Conservation (phyloP, 1,139 yeast genomes). For the Saccharomyces pastorianus region DNA sequence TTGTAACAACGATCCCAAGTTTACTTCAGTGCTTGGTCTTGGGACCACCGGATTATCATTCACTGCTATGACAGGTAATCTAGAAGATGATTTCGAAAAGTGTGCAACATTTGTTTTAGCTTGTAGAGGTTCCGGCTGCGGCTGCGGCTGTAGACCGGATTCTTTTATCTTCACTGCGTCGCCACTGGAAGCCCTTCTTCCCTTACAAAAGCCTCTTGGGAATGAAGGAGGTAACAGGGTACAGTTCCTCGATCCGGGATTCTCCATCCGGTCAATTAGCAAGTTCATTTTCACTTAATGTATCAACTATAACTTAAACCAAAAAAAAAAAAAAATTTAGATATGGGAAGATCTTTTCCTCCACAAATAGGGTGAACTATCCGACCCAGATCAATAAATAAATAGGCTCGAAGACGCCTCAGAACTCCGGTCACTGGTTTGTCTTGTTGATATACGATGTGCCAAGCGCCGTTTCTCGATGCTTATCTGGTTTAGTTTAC, state of each 20-base stretch:
- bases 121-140: background rate
- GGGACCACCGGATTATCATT: slow-evolving; percentile 2
- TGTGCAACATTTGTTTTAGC: background rate
- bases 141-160: background rate
- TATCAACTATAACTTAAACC: background rate
- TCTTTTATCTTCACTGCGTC: background rate
- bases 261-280: slow-evolving; percentile 11
- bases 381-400: background rate
- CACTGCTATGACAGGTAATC: slow-evolving; percentile 2
- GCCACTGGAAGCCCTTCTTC: background rate
- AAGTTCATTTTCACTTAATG: slow-evolving; percentile 7
- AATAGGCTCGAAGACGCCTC: background rate
- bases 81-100: background rate
- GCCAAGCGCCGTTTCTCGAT: background rate
- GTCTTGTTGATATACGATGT: background rate
- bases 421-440: background rate
- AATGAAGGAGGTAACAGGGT: background rate
- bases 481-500: background rate
- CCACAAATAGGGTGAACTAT: background rate
- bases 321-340: background rate
- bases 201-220: background rate
- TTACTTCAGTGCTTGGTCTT: slow-evolving; percentile 2
- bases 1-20: slow-evolving; percentile 1
- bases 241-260: slow-evolving; percentile 6
- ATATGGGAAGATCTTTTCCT: background rate